Percentiles rank a stretch among this genome's conserved stretches.
Conservation (phyloP, 176 grass and related monocot genomes). For the Musa acuminata region DNA sequence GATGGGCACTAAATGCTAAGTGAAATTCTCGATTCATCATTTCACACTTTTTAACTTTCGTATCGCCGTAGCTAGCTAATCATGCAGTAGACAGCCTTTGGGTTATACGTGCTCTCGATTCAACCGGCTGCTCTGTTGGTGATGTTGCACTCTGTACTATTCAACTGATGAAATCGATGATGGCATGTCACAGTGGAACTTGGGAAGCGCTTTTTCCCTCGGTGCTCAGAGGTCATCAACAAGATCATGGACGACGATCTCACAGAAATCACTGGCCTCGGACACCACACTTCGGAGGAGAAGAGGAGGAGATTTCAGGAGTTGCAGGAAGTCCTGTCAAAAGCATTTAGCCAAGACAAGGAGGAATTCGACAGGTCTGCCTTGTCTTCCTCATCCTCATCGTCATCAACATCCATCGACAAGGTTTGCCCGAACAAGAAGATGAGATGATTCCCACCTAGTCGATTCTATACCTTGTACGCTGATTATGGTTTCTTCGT, state of each 20-base stretch:
- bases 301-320: slow-evolving; percentile 51
- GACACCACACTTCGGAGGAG: slow-evolving; percentile 29
- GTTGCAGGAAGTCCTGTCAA: slow-evolving; percentile 43
- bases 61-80: too few species aligned
- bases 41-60: too few species aligned
- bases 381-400: slow-evolving; percentile 35
- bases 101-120: neutral
- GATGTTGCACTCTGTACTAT: too few species aligned
- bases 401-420: neutral
- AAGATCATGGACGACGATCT: slow-evolving; percentile 66
- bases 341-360: slow-evolving; percentile 72
- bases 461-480: too few species aligned
- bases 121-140: neutral
- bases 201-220: slow-evolving; percentile 63
- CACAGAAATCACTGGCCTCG: slow-evolving; percentile 17
- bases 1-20: too few species aligned
- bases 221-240: slow-evolving; percentile 56
- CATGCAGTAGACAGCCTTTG: too few species aligned
- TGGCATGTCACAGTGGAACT: slow-evolving; percentile 49
- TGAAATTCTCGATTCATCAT: too few species aligned
- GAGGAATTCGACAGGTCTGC: slow-evolving; percentile 35
- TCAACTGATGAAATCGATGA: neutral
- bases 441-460: neutral
- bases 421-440: slow-evolving; percentile 21
- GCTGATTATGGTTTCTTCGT: neutral